Evolutionary conservation across 2,329 filamentous ascomycete species (phyloP).

Genomic region (Corinectria fuckeliana): DNA sequence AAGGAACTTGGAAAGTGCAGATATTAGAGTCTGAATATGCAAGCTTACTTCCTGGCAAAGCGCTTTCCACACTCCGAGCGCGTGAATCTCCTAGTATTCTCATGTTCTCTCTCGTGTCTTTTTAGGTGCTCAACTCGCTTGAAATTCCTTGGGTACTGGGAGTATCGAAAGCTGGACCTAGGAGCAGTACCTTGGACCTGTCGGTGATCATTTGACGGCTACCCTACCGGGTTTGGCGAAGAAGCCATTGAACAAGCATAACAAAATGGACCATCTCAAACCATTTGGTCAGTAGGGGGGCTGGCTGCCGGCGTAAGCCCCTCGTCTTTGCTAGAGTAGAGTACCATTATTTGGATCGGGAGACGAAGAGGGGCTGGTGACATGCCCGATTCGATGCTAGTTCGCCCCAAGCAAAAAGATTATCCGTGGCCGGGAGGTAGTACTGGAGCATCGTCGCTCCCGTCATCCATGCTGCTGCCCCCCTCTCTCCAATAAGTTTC

Average conservation of each 20-base stretch:
- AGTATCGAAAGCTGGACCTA: background rate
- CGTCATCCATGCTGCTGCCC: no score
- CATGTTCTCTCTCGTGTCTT: slow-evolving; percentile 12
- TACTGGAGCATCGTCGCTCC: background rate
- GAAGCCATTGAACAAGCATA: background rate
- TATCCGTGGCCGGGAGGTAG: background rate
- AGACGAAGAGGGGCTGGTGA: background rate
- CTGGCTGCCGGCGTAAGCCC: background rate
- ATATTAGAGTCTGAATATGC: background rate
- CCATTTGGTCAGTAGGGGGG: background rate
- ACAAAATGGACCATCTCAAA: background rate
- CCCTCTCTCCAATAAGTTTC: background rate
- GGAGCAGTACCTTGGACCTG: background rate
- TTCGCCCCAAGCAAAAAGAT: background rate
- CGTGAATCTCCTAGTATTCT: background rate
- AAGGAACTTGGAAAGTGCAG: background rate
- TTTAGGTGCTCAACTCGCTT: slow-evolving; percentile 16
- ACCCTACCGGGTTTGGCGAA: background rate
- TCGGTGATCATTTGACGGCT: background rate
- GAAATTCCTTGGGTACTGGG: slow-evolving; percentile 6
- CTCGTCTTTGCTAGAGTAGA: background rate
- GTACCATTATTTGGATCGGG: background rate
- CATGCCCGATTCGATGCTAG: background rate
- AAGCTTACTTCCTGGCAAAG: slow-evolving; percentile 6
- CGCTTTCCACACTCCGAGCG: slow-evolving; percentile 8